Evolutionary conservation across 805 yeast species (phyloP), one percentile per base, ranked within the genome.

Genomic region (Naumovozyma baii): DNA sequence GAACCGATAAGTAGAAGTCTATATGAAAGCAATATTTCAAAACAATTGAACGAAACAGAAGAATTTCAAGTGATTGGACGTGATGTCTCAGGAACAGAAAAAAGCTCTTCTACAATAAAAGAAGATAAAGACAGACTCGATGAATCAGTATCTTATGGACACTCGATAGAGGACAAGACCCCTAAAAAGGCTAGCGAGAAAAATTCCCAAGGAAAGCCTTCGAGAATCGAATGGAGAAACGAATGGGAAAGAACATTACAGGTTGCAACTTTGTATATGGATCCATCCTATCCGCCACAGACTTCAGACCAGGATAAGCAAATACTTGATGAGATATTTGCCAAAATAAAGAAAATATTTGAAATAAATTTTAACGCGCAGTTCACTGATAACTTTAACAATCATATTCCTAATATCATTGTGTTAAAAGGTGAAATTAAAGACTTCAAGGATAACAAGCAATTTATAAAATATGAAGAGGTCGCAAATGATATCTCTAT

Each of bases 321-420:
- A n/a, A 20, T 5, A 2, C 14, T 34, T 12, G 40, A 33, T 26
- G 12, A 15, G 14, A 34, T 31, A 18, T 34, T 39, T 9, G 15
- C 17, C 12, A 40, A 41, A 15, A 19, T 48, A 16, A 37, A 36
- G 18, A 25, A 22, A 9, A 36, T 46, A n/a, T 42, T 50, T 25
- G 31, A 33, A 8, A 20, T 26, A 1, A 35, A 42, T 31, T 41
- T 49, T 15, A 37, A 36, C 2, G 40, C 40, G 18, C 40, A 35
- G 4, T 15, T 50, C n/a, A 29, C 36, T 2, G 39, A 34, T 5
- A 15, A 31, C 3, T 39, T 39, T 18, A 30, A 34, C 20, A 18
- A 28, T 3, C 15, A 31, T 9, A 30, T 18, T 13, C 9, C 31
- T 4, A 39, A 44, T 33, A 44, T 46, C 5, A n/a, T 46, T 3